Base-by-base conservation (phyloP, 1,139 yeast species). In the Hyphopichia wangnamkhiaoensis region DNA sequence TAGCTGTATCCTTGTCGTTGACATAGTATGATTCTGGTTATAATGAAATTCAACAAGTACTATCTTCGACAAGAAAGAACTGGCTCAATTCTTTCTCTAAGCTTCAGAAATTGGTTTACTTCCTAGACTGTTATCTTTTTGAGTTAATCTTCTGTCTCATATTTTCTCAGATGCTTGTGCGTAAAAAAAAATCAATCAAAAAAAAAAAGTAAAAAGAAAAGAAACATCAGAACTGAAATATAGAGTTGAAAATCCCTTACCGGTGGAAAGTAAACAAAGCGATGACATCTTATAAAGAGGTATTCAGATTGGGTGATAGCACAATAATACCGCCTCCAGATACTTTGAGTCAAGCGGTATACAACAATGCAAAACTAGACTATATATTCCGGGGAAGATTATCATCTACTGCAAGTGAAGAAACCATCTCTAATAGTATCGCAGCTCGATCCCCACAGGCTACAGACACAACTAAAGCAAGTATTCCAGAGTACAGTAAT, bases 331-430 rank as follows among this genome's bases (percentile, higher is more conserved):
- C 67, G 3, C 64, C 65, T 6, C 46, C 47, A 2, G 73, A 68
- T 37, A 50, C 58, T 1, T 46, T 61, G 35, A 59, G 70, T 33
- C 65, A 59, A 33, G 70, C 70, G 1, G 49, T 59, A 28, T 70
- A 70, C 47, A 59, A 49, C 31, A 59, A 52, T 38, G 49, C 54
- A 18, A 68, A 62, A 45, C 47, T 64, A 18, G 65, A 58, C 33
- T 52, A 48, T 37, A 19, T 59, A 8, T 46, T 58, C 30, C 16
- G 21, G 12, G 34, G 34, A 3, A 15, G 12, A 13, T 14, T 5
- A 5, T 8, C 34, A 20, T 14, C 28, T n/a, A 12, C 19, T 10
- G 9, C 23, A 4, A 19, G 4, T 6, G 33, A 18, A 15, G 12
- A 10, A 5, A n/a, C 12, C 12, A 21, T 21, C 7, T 21, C 24